Conservation (phyloP, 2,329 filamentous ascomycete species). For the Acrocalymma vagum region DNA sequence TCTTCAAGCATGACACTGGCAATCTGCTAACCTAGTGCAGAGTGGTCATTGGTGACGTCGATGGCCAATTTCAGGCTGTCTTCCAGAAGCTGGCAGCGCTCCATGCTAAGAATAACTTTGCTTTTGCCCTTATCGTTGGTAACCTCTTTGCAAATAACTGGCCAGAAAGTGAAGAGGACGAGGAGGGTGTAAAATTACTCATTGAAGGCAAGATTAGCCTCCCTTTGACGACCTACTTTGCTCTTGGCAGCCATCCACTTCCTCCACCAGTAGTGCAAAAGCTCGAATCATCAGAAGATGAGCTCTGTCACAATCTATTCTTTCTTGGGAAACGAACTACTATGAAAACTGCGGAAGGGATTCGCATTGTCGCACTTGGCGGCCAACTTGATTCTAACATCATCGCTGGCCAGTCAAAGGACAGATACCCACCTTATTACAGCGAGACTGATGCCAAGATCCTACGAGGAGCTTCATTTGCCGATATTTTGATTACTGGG, state of each 20-base stretch:
- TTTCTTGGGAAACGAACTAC: slow-evolving; percentile 85
- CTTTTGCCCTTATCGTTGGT: slow-evolving; percentile 83
- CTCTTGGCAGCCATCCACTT: slow-evolving; percentile 76
- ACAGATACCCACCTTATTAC: slow-evolving; percentile 80
- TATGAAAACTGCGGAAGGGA: slow-evolving; percentile 87
- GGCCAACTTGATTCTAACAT: slow-evolving; percentile 72
- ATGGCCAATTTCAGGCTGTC: slow-evolving; percentile 77
- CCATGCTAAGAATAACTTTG: slow-evolving; percentile 87
- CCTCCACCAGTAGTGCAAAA: slow-evolving; percentile 76
- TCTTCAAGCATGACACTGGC: neutral
- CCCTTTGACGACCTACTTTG: slow-evolving; percentile 90
- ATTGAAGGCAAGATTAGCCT: slow-evolving; percentile 76
- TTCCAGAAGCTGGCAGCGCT: slow-evolving; percentile 83
- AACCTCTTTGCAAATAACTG: slow-evolving; percentile 75
- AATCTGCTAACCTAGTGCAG: slow-evolving; percentile 52
- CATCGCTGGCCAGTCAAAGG: slow-evolving; percentile 70
- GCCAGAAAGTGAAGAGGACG: slow-evolving; percentile 59
- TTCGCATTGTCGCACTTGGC: slow-evolving; percentile 87
- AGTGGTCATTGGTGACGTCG: slow-evolving; percentile 83
- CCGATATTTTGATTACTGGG: slow-evolving; percentile 87
- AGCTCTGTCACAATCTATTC: slow-evolving; percentile 89
- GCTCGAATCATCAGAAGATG: slow-evolving; percentile 72
- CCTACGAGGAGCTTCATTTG: slow-evolving; percentile 76
- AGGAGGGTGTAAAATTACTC: slow-evolving; percentile 68
- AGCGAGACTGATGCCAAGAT: slow-evolving; percentile 78